These are phyloP conservation scores for Paramyrothecium sp. DNA, from an alignment of 2,329 filamentous ascomycete genomes.

Conservation along the genomic window DNA sequence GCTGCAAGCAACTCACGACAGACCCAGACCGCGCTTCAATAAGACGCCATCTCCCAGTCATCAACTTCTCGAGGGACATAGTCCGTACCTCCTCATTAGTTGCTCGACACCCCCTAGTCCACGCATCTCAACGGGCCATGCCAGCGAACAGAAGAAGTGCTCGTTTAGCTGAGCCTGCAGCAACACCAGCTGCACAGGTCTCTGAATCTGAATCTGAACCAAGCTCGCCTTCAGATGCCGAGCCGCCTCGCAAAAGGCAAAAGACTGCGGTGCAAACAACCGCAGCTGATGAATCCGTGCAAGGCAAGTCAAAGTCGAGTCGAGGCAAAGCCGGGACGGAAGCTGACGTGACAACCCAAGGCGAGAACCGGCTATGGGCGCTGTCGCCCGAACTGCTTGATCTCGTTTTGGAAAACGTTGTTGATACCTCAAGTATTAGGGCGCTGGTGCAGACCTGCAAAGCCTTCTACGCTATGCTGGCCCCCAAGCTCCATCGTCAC, in stretches of 20 bases:
- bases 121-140: background rate
- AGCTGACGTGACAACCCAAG: background rate
- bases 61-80: too few relatives aligned
- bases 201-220: too few relatives aligned
- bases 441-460: slow-evolving; percentile 14
- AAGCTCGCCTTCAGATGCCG: background rate
- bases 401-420: background rate
- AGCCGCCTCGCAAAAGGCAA: background rate
- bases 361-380: background rate
- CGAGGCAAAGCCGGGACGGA: background rate
- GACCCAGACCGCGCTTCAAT: too few relatives aligned
- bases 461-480: slow-evolving; percentile 9
- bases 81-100: too few relatives aligned
- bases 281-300: background rate
- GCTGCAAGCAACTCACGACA: too few relatives aligned
- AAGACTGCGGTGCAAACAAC: background rate
- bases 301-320: background rate
- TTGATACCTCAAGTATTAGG: slow-evolving; percentile 3
- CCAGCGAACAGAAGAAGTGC: background rate
- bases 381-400: background rate
- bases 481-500: slow-evolving; percentile 12
- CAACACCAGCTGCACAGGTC: background rate
- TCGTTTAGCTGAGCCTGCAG: background rate
- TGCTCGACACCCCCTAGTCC: too few relatives aligned
- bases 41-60: too few relatives aligned